These are phyloP conservation scores for Penicillium sp. DNA, from an alignment of 2,329 filamentous ascomycete genomes.

Conservation along the genomic window DNA sequence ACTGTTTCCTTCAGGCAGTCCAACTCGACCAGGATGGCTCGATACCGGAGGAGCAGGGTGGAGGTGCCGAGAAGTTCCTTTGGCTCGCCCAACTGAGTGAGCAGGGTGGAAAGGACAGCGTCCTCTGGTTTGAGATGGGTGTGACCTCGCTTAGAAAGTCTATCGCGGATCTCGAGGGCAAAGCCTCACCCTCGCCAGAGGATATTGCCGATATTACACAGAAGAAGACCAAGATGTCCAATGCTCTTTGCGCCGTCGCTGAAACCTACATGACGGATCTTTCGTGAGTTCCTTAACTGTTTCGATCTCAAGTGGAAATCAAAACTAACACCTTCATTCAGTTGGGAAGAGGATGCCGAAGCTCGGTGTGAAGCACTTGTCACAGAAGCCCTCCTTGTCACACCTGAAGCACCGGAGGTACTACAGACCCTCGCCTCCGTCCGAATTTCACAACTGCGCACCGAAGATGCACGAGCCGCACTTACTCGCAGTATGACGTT, in stretches of 20 bases:
- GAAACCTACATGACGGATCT: constrained; percentile 99
- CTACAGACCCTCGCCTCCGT: constrained; percentile 94
- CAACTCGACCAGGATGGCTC: constrained; percentile 71
- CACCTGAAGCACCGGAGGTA: constrained; percentile 78
- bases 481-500: constrained; percentile 73
- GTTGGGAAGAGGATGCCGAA: constrained; percentile 84
- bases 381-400: constrained; percentile 83
- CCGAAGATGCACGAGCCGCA: constrained; percentile 75
- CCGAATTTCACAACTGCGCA: constrained; percentile 77
- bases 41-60: constrained; percentile 66
- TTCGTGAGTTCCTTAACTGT: constrained; percentile 53
- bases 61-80: constrained; percentile 88
- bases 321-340: constrained; percentile 26
- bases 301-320: neutral
- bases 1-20: constrained; percentile 69
- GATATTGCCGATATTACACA: constrained; percentile 54
- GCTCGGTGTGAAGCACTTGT: constrained; percentile 79
- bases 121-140: constrained; percentile 61
- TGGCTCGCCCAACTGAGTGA: constrained; percentile 87
- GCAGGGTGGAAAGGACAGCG: constrained; percentile 57
- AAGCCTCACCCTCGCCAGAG: constrained; percentile 37
- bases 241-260: constrained; percentile 86
- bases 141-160: constrained; percentile 67
- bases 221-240: constrained; percentile 76
- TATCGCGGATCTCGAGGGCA: constrained; percentile 61